Conservation (phyloP, 2,329 filamentous ascomycete genomes). For the Stagonosporopsis rhizophila region DNA sequence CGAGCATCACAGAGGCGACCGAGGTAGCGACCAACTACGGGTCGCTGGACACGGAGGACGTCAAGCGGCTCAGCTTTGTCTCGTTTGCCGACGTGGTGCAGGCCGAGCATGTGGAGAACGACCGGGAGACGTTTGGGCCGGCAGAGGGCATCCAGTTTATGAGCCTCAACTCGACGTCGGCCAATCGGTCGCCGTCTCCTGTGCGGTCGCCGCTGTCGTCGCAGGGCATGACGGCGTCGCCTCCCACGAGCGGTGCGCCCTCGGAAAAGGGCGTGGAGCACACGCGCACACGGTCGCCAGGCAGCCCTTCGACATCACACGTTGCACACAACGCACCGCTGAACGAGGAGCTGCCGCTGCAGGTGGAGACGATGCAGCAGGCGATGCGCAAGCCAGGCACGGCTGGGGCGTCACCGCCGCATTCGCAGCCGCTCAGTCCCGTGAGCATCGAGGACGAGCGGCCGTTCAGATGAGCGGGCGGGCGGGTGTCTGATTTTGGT, state of each 20-base stretch:
- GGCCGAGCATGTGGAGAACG: constrained; percentile 74
- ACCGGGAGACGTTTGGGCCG: constrained; percentile 51
- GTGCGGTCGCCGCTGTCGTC: constrained; percentile 80
- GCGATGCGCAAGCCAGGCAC: constrained; percentile 85
- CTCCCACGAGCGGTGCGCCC: constrained; percentile 76
- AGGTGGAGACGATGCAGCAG: constrained; percentile 93
- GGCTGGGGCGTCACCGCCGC: constrained; percentile 69
- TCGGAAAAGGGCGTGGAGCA: constrained; percentile 78
- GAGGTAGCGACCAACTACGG: constrained; percentile 73
- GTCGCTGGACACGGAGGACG: constrained; percentile 76
- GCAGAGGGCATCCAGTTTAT: constrained; percentile 72
- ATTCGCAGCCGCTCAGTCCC: constrained; percentile 50
- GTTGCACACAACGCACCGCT: constrained; percentile 62
- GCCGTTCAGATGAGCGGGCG: constrained; percentile 40
- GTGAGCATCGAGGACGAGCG: constrained; percentile 47
- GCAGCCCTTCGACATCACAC: constrained; percentile 61
- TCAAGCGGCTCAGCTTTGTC: constrained; percentile 89
- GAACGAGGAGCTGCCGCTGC: constrained; percentile 77
- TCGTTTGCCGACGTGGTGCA: constrained; percentile 97
- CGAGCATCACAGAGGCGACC: constrained; percentile 25
- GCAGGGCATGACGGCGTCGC: constrained; percentile 71
- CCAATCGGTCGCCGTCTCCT: constrained; percentile 76
- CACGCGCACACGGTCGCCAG: constrained; percentile 65
- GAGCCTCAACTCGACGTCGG: constrained; percentile 66
- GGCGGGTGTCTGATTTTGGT: not conserved